A percentile compares a stretch with the other conserved stretches of the same genome.
phyloP scores from a whole-genome alignment of 2,329 filamentous ascomycete genomes.

The Fonsecaea pugnacius region DNA sequence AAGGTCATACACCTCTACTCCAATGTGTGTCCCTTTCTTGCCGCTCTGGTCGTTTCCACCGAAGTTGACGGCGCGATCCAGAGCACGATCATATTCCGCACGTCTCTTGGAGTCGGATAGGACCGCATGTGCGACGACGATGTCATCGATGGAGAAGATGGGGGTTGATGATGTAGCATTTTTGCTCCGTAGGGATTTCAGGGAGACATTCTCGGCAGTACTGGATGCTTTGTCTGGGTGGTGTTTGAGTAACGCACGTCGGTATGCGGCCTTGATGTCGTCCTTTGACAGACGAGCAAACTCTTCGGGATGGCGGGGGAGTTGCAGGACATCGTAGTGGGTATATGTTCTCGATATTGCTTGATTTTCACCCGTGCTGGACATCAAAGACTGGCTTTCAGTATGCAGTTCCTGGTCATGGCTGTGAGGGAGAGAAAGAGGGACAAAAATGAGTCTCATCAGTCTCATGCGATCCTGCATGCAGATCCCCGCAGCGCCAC shows the following conservation, averaged over 20 bases:
- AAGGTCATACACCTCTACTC: slow-evolving; percentile 62
- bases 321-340: slow-evolving; percentile 48
- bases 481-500: slow-evolving; percentile 13
- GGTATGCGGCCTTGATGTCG: slow-evolving; percentile 61
- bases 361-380: slow-evolving; percentile 8
- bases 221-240: slow-evolving; percentile 61
- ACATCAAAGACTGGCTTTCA: slow-evolving; percentile 17
- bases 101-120: slow-evolving; percentile 53
- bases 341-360: slow-evolving; percentile 13
- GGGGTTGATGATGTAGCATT: neutral
- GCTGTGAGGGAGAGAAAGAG: neutral
- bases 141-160: slow-evolving; percentile 57
- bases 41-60: slow-evolving; percentile 42
- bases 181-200: neutral
- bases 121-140: slow-evolving; percentile 62
- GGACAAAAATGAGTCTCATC: neutral
- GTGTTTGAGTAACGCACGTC: slow-evolving; percentile 59
- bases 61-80: slow-evolving; percentile 11
- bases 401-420: neutral
- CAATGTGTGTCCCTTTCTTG: slow-evolving; percentile 47
- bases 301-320: slow-evolving; percentile 39
- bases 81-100: slow-evolving; percentile 53
- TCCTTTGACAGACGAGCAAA: slow-evolving; percentile 43
- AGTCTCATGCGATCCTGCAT: neutral
- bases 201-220: neutral